phyloP scores from a whole-genome alignment of 2,329 filamentous ascomycete species.

The Venturia carpophila region DNA sequence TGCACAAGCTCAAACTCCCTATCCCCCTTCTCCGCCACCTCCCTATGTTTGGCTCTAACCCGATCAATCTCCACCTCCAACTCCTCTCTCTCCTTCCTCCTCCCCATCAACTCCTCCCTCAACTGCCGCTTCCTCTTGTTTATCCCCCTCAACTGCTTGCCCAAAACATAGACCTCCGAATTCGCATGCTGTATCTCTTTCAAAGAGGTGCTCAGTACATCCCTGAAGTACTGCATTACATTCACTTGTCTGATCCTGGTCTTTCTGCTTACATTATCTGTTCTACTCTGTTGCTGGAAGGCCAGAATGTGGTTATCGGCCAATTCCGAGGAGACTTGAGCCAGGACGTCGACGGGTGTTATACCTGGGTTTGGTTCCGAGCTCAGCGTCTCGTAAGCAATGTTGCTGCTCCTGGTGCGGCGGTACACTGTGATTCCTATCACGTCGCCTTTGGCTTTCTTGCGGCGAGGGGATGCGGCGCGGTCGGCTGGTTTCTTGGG shows the following conservation, averaged over 20 bases:
- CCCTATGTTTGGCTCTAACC: conserved; percentile 30
- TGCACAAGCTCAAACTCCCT: conserved; percentile 8
- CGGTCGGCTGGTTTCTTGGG: neutral
- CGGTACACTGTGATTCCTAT: conserved; percentile 55
- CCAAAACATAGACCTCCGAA: conserved; percentile 42
- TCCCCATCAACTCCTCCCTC: conserved; percentile 39
- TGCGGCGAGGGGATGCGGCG: neutral
- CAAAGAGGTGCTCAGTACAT: conserved; percentile 42
- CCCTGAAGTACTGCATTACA: conserved; percentile 41
- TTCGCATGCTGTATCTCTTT: conserved; percentile 46
- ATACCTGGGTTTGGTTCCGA: conserved; percentile 27
- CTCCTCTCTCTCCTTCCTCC: conserved; percentile 43
- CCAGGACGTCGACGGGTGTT: conserved; percentile 19
- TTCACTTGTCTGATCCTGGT: conserved; percentile 40
- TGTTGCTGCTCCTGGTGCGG: conserved; percentile 44
- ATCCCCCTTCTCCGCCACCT: conserved; percentile 29
- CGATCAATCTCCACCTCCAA: conserved; percentile 45
- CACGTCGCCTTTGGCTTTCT: conserved; percentile 20
- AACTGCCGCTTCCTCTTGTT: conserved; percentile 39
- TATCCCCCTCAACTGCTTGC: conserved; percentile 38
- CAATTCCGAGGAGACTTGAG: conserved; percentile 16
- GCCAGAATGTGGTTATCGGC: neutral
- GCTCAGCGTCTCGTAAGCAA: conserved; percentile 36
- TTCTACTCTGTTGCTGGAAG: conserved; percentile 24
- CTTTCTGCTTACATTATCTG: conserved; percentile 32